These are phyloP conservation scores for Vinca minor DNA, from an alignment of 257 asterid genomes.

Conservation along the genomic window DNA sequence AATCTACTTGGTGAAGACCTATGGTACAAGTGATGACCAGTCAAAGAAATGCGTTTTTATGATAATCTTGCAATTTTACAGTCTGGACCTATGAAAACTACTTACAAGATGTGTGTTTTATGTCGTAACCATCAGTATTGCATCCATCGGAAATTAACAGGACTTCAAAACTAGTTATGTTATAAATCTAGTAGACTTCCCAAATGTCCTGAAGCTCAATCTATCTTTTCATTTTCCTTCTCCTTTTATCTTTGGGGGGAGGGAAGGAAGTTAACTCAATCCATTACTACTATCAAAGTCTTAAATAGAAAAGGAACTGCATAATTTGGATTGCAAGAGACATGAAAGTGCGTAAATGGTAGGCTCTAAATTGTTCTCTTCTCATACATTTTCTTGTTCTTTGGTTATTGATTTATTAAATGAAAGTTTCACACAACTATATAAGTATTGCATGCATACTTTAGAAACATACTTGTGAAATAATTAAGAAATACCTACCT, in stretches of 20 bases:
- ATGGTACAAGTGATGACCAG: background rate
- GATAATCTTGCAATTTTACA: background rate
- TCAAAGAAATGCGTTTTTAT: background rate
- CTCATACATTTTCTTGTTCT: background rate
- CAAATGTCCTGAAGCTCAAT: no score
- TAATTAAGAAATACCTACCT: conserved; percentile 32
- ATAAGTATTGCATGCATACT: background rate
- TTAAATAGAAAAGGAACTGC: no score
- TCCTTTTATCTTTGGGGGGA: background rate
- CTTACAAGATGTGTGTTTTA: no score
- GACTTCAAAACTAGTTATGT: no score
- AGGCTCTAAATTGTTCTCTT: background rate
- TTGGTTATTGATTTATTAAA: background rate
- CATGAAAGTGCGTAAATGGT: background rate
- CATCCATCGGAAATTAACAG: no score
- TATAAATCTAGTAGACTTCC: no score
- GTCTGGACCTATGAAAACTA: background rate
- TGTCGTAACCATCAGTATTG: background rate
- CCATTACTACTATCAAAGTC: no score
- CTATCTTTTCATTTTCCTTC: background rate
- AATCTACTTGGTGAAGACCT: no score
- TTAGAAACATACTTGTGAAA: background rate
- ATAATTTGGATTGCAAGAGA: background rate
- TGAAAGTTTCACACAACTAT: background rate
- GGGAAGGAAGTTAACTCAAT: no score